These are phyloP conservation scores for Syncephalastrum monosporum DNA, from an alignment of 371 early-diverging fungal genomes.

Conservation along the genomic window DNA sequence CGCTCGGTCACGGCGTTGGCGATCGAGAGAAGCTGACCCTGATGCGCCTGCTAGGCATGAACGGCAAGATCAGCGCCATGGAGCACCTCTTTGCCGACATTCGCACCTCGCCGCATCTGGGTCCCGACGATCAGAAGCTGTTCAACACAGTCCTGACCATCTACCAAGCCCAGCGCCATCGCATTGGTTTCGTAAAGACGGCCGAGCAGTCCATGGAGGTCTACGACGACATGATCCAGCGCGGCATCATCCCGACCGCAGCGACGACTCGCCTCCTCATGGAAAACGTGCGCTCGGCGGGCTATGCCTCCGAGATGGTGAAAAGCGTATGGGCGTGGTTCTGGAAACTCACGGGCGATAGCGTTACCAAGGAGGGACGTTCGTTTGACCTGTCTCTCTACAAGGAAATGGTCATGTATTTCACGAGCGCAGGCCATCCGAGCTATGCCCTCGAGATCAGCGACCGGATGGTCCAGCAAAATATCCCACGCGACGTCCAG, in stretches of 20 bases:
- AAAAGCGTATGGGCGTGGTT: slow-evolving; percentile 39
- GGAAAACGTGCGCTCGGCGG: slow-evolving; percentile 25
- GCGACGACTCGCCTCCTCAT: slow-evolving; percentile 22
- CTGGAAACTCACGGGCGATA: slow-evolving; percentile 31
- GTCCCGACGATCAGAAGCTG: slow-evolving; percentile 25
- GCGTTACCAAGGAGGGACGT: slow-evolving; percentile 14
- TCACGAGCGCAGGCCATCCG: slow-evolving; percentile 36
- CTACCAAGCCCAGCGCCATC: slow-evolving; percentile 27
- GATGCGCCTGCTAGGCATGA: slow-evolving; percentile 37
- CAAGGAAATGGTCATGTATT: slow-evolving; percentile 35
- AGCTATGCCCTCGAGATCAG: slow-evolving; percentile 40
- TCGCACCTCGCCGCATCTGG: slow-evolving; percentile 8
- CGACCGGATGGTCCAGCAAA: slow-evolving; percentile 36
- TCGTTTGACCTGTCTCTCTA: slow-evolving; percentile 22
- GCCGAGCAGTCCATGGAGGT: slow-evolving; percentile 33
- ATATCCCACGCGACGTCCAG: slow-evolving; percentile 27
- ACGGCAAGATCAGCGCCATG: slow-evolving; percentile 40
- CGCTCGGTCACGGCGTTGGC: slow-evolving; percentile 31
- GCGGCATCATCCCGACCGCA: slow-evolving; percentile 21
- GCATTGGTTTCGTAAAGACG: slow-evolving; percentile 14
- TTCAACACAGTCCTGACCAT: slow-evolving; percentile 33
- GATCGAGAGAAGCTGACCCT: slow-evolving; percentile 33
- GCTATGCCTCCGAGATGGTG: slow-evolving; percentile 17
- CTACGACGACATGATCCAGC: slow-evolving; percentile 32
- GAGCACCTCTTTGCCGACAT: slow-evolving; percentile 33